Evolutionary conservation across 176 grass and related monocot genomes (phyloP).

Genomic region (Lolium perenne): DNA sequence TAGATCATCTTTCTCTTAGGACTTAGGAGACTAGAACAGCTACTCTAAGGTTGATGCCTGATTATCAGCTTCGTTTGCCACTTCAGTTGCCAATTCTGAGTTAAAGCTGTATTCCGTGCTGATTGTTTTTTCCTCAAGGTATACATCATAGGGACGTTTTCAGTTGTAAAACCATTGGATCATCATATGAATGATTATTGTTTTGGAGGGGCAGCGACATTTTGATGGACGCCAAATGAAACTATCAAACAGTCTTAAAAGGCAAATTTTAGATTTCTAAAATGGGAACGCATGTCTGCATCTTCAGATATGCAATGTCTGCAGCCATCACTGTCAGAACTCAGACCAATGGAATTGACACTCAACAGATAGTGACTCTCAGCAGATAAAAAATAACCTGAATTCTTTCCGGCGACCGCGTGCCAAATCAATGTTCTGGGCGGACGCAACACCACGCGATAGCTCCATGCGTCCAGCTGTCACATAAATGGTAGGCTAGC

Average conservation of each 20-base stretch:
- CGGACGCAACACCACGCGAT: too few species aligned
- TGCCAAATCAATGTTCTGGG: too few species aligned
- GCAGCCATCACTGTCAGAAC: constrained; percentile 14
- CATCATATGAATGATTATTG: background rate
- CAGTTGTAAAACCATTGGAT: background rate
- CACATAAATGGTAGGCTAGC: too few species aligned
- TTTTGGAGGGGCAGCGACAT: background rate
- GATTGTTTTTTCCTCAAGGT: background rate
- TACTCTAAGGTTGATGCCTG: too few species aligned
- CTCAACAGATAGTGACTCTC: constrained; percentile 3
- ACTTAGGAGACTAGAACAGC: too few species aligned
- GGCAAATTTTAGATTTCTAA: background rate
- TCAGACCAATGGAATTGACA: constrained; percentile 21
- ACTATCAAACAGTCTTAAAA: background rate
- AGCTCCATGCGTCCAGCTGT: too few species aligned
- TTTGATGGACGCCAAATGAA: background rate
- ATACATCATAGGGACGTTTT: background rate
- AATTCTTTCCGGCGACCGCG: too few species aligned
- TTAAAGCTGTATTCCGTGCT: background rate
- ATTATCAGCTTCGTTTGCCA: constrained; percentile 61
- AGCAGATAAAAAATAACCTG: too few species aligned
- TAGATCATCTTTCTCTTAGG: too few species aligned
- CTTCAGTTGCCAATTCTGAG: constrained; percentile 48
- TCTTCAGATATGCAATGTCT: constrained; percentile 13
- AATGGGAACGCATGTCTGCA: constrained; percentile 7